Conservation (phyloP, 768 basidiomycete species). For the Boletus fagicola region DNA sequence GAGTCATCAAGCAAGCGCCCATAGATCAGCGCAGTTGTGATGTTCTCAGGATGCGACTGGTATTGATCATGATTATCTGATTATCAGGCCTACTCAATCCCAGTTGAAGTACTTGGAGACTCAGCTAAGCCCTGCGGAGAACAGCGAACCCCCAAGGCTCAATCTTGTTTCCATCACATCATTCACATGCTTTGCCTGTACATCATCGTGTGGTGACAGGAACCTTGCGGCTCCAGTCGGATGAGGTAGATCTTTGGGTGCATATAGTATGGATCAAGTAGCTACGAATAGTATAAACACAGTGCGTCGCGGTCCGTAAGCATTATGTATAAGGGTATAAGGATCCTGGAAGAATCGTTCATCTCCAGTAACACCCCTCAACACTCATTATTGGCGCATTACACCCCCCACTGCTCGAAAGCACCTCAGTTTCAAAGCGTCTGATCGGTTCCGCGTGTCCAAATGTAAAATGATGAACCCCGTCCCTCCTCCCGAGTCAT, state of each 20-base stretch:
- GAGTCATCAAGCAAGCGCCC: no score
- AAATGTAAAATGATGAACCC: neutral
- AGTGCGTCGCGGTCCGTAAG: neutral
- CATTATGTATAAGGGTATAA: neutral
- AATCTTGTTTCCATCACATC: no score
- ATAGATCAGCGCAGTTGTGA: no score
- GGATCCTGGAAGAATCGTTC: neutral
- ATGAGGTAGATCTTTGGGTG: constrained; percentile 12
- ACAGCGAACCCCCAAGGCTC: no score
- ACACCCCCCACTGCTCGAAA: neutral
- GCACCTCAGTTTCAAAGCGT: neutral
- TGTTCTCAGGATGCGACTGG: no score
- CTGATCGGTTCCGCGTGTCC: neutral
- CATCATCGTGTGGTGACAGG: neutral
- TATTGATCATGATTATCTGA: no score
- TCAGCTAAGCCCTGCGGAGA: no score
- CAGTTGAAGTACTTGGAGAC: no score
- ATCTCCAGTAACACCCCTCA: neutral
- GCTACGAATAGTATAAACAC: neutral
- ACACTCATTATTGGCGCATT: neutral
- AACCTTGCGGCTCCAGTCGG: constrained; percentile 4
- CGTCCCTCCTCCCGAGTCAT: neutral
- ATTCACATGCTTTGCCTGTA: no score
- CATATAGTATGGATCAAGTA: neutral
- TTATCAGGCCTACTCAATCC: no score